Evolutionary conservation across 2,329 filamentous ascomycete genomes (phyloP).

Genomic region (Lecanicillium sp.): DNA sequence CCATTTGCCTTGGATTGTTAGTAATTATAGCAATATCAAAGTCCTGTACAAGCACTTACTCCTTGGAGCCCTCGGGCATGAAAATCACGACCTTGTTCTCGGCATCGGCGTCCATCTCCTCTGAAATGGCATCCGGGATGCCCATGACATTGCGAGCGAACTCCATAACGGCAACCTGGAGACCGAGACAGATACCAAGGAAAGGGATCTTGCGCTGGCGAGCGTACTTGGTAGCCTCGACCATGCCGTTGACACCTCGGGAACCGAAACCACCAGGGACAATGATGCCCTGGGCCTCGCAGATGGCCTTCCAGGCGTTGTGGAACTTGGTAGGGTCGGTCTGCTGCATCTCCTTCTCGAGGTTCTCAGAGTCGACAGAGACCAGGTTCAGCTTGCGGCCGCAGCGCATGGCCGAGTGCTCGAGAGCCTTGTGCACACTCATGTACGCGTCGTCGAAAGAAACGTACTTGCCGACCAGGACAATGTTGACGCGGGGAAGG

Average conservation of each 20-base stretch:
- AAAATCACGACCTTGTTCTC: constrained; percentile 71
- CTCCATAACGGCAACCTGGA: constrained; percentile 91
- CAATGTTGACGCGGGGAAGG: constrained; percentile 67
- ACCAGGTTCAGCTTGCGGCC: constrained; percentile 70
- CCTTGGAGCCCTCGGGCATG: constrained; percentile 70
- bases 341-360: constrained; percentile 61
- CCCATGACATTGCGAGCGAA: constrained; percentile 71
- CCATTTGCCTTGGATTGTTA: constrained; percentile 42
- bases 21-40: no score
- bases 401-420: constrained; percentile 88
- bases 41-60: no score
- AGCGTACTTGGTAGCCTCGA: constrained; percentile 79
- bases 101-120: constrained; percentile 51
- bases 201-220: constrained; percentile 75
- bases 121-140: constrained; percentile 49
- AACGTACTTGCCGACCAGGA: constrained; percentile 88
- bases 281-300: constrained; percentile 58
- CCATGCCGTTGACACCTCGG: constrained; percentile 85
- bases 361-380: constrained; percentile 78
- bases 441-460: constrained; percentile 81
- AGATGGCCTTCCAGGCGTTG: constrained; percentile 77
- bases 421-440: constrained; percentile 76
- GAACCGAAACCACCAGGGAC: constrained; percentile 70
- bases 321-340: constrained; percentile 68
- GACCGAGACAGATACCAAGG: constrained; percentile 84